phyloP scores from a whole-genome alignment of 495 filamentous ascomycete species.

The Aspergillus haitiensis region DNA sequence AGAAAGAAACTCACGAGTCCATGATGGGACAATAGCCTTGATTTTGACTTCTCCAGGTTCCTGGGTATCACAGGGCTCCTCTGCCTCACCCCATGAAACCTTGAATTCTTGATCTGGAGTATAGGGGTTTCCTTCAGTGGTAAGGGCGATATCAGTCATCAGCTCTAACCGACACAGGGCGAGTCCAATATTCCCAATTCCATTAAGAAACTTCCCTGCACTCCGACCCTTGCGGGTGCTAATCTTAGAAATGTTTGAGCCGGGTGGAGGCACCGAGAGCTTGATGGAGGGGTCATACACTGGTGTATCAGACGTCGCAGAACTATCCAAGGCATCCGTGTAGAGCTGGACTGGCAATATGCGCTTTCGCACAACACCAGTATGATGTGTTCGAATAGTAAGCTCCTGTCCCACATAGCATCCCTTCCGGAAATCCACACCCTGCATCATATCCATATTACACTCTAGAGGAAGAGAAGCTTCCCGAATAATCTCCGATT shows the following conservation, averaged over 20 bases:
- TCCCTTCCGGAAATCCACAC: conserved; percentile 89
- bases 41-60: conserved; percentile 56
- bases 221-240: conserved; percentile 59
- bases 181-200: conserved; percentile 81
- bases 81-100: conserved; percentile 46
- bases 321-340: conserved; percentile 29
- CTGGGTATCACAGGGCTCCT: conserved; percentile 43
- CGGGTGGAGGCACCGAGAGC: conserved; percentile 30
- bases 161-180: conserved; percentile 85
- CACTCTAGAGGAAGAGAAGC: conserved; percentile 75
- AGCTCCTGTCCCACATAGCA: conserved; percentile 97
- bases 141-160: conserved; percentile 75
- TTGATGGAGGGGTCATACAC: conserved; percentile 51
- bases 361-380: conserved; percentile 86
- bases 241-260: conserved; percentile 48
- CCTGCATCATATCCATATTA: conserved; percentile 80
- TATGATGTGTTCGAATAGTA: conserved; percentile 91
- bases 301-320: conserved; percentile 44
- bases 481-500: conserved; percentile 67
- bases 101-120: conserved; percentile 56
- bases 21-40: conserved; percentile 85
- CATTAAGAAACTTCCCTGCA: conserved; percentile 73
- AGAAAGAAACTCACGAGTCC: conserved; percentile 56
- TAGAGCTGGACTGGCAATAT: conserved; percentile 86
- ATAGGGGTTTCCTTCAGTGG: conserved; percentile 59